A percentile compares a stretch with the other conserved stretches of the same genome.
Evolutionary conservation across 2,329 filamentous ascomycete species (phyloP).

Genomic region (Trichoderma endophyticum): DNA sequence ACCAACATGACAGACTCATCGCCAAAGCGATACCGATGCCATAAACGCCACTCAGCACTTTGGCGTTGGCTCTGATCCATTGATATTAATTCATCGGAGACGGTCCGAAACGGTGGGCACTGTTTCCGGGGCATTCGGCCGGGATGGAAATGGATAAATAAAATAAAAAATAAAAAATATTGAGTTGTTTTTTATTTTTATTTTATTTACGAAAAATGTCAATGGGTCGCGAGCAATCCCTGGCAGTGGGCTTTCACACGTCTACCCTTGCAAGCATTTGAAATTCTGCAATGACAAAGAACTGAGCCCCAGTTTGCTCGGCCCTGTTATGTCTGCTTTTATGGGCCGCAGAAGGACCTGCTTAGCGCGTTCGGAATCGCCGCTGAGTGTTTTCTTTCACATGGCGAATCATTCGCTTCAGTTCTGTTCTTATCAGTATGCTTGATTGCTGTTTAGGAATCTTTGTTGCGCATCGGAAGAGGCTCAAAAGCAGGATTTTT

Average conservation of each 20-base stretch:
- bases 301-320: background rate
- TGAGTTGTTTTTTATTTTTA: background rate
- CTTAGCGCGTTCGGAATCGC: conserved; percentile 11
- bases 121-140: background rate
- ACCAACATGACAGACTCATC: background rate
- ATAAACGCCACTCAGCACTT: background rate
- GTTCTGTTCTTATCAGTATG: background rate
- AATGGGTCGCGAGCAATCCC: background rate
- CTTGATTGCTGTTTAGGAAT: background rate
- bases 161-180: background rate
- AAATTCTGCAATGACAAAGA: conserved; percentile 5
- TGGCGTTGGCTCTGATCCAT: background rate
- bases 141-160: background rate
- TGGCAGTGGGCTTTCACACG: conserved; percentile 2
- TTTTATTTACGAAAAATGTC: background rate
- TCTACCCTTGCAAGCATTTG: background rate
- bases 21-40: background rate
- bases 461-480: background rate
- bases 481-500: background rate
- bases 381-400: background rate
- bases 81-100: background rate
- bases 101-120: conserved; percentile 13
- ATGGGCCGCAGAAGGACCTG: conserved; percentile 1
- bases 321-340: background rate
- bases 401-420: background rate